Evolutionary conservation across 768 basidiomycete genomes (phyloP), one percentile per base, ranked within the genome.

Genomic region (Lenzites betulinus): DNA sequence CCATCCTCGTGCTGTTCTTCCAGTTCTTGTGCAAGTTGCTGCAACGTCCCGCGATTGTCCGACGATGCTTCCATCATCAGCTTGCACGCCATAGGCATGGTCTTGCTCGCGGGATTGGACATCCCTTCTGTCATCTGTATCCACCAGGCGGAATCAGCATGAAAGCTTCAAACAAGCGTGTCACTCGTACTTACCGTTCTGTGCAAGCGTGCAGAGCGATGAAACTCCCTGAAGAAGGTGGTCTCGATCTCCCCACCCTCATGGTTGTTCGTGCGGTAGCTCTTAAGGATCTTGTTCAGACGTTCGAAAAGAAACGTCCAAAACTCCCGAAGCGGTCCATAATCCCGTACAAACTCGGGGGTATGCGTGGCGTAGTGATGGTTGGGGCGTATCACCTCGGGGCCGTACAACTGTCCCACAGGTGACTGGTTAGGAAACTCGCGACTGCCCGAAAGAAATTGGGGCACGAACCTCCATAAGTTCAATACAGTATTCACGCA

Each of bases 291-390:
- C 25, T 71, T 71, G 64, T 75, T 75, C 18, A 75, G 53, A 0
- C 73, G 64, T 41, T 75, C 73, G 33, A 66, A 67, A 0, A 74
- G 49, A 55, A 72, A 75, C 0, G 66, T 68, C 73, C 74, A 78
- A 53, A 77, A 78, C 8, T 68, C 68, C 28, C 74, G 71, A 0
- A 78, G 58, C 3, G 77, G 76, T 0, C 78, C 75, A 52, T 69
- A 78, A 42, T 74, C 70, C 0, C 60, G 63, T 0, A 74, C 60
- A 44, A 60, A 69, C 0, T 60, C 65, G 0, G 65, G 38, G 0
- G 73, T 67, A 42, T 79, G 77, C 1, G 68, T 74, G 0, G 68
- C 65, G 30, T 72, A 78, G 53, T 79, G 78, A 44, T 75, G 73
- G 58, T 78, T 79, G 3, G 74, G 78, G 22, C 65, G 64, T 7